Conservation (phyloP, 2,329 filamentous ascomycete genomes). For the Pseudomassariella vexata region DNA sequence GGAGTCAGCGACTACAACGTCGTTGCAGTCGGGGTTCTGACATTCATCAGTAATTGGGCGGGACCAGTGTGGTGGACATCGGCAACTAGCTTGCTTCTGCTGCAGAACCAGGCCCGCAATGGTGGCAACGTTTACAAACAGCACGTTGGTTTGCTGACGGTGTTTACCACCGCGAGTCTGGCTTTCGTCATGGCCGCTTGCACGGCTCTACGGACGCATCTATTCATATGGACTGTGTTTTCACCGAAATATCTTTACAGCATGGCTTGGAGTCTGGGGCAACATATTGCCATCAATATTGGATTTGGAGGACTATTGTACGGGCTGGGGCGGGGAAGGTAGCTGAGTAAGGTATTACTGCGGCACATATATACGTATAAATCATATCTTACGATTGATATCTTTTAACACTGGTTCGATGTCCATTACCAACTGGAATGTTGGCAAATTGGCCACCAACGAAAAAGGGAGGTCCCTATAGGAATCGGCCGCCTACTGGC, state of each 20-base stretch:
- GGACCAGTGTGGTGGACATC: slow-evolving; percentile 83
- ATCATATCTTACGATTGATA: too few relatives aligned
- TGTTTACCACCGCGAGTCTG: slow-evolving; percentile 62
- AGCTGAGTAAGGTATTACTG: too few relatives aligned
- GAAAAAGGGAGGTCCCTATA: too few relatives aligned
- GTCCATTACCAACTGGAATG: too few relatives aligned
- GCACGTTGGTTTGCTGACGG: slow-evolving; percentile 61
- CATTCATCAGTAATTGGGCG: slow-evolving; percentile 87
- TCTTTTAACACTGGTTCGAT: too few relatives aligned
- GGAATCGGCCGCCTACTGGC: too few relatives aligned
- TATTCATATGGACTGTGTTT: slow-evolving; percentile 99
- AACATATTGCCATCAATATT: slow-evolving; percentile 72
- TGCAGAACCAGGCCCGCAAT: slow-evolving; percentile 25
- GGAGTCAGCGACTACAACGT: slow-evolving; percentile 79
- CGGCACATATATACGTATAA: too few relatives aligned
- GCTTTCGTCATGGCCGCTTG: slow-evolving; percentile 84
- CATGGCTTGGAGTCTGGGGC: slow-evolving; percentile 79
- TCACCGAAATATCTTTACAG: slow-evolving; percentile 93
- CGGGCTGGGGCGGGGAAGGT: slow-evolving; percentile 35
- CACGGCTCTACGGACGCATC: slow-evolving; percentile 73
- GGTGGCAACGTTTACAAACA: slow-evolving; percentile 28
- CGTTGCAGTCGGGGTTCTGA: slow-evolving; percentile 72
- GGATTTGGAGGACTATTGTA: slow-evolving; percentile 54
- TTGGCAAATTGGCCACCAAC: too few relatives aligned
- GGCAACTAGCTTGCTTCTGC: slow-evolving; percentile 54